Base-by-base conservation (phyloP, 805 yeast species). In the Spathaspora sp. region DNA sequence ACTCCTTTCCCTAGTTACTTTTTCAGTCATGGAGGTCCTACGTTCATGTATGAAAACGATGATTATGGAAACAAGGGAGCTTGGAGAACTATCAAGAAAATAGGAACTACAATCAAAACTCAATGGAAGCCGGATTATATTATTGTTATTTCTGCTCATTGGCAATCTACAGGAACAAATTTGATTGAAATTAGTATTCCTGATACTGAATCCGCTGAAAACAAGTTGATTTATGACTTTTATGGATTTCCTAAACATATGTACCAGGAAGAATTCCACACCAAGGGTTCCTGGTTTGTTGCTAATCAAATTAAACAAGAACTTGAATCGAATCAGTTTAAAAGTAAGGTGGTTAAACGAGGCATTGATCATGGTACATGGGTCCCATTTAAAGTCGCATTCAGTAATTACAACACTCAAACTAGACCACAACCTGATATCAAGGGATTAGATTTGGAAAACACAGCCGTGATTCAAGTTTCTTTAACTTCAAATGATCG, bases 281-380 rank as follows among this genome's bases (percentile, higher is more conserved):
- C 87, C 1, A 65, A 68, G 47, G 76, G 76, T 44, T 75, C 79
- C 48, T 47, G 62, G 0, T 58, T 59, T 9, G 51, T 85, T 3
- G 80, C 88, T 0, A 49, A 71, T 17, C 67, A 73, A 48, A 68
- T 87, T 19, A 68, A 71, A 28, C 59, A 69, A 1, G 63, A 73
- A 1, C 67, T 87, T 18, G 57, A 58, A 11, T 57, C 61, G 6
- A 55, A 65, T 19, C 86, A 85, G 0, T 70, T 85, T 47, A 57
- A 68, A 2, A 66, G 83, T 0, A 65, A 67, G 26, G 53, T 80
- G 9, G 72, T 78, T 0, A 62, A 68, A n/a, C 70, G 40, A 10
- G 94, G 94, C 9, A 66, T 89, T 19, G 96, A 88, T 62, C 96
- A 88, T 67, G 96, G 96, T 6, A 85, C 76, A 7, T 88, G 93